Evolutionary conservation across 2,329 filamentous ascomycete species (phyloP).

Genomic region (Fusarium gaditjirri): DNA sequence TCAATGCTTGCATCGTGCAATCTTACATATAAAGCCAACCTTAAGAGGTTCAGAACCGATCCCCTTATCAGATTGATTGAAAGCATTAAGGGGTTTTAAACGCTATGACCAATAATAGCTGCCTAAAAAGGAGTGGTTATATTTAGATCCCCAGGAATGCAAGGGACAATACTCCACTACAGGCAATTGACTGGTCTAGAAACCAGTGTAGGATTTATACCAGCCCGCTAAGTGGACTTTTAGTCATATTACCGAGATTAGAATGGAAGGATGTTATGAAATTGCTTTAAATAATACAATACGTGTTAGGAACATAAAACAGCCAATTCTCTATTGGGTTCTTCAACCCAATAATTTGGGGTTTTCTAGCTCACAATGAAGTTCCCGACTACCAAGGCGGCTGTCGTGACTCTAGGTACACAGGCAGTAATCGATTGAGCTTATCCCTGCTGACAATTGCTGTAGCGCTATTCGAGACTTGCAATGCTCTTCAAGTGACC

Average conservation of each 20-base stretch:
- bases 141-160: not conserved
- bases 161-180: not conserved
- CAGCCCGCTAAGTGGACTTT: not conserved
- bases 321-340: accelerated
- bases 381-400: not conserved
- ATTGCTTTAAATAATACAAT: not conserved
- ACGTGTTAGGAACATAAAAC: too few species aligned
- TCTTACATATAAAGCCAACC: not conserved
- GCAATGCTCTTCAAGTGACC: constrained; percentile 17
- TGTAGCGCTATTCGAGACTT: constrained; percentile 8
- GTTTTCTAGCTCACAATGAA: not conserved
- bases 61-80: not conserved
- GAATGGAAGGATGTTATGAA: not conserved
- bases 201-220: not conserved
- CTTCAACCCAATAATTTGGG: accelerated
- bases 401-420: constrained; percentile 11
- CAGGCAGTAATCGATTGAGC: accelerated
- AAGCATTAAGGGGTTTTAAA: not conserved
- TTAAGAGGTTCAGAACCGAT: not conserved
- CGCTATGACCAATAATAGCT: not conserved
- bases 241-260: not conserved
- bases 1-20: not conserved
- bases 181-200: not conserved
- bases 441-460: not conserved
- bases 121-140: not conserved